These are phyloP conservation scores for Solanum dulcamara DNA, from an alignment of 257 asterid species.

Conservation along the genomic window DNA sequence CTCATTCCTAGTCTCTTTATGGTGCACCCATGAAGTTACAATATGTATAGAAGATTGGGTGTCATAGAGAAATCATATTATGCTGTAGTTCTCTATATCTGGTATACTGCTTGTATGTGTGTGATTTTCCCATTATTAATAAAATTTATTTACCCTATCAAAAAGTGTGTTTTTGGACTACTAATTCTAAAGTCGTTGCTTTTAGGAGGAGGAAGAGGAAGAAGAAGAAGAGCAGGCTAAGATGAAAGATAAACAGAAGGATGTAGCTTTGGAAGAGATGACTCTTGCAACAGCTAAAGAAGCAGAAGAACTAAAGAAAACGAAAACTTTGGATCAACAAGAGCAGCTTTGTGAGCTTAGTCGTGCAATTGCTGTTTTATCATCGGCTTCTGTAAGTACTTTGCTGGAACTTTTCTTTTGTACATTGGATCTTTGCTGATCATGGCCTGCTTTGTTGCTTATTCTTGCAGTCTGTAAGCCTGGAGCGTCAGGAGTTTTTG, in stretches of 20 bases:
- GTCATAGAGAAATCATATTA: background rate
- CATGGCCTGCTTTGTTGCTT: slow-evolving; percentile 12
- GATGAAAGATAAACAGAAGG: slow-evolving; percentile 66
- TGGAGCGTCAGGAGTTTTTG: slow-evolving; percentile 96
- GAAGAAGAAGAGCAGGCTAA: slow-evolving; percentile 77
- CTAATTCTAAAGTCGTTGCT: slow-evolving; percentile 16
- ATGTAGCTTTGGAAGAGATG: slow-evolving; percentile 95
- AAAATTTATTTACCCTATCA: background rate
- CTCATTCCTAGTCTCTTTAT: background rate
- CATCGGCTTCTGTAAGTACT: slow-evolving; percentile 81
- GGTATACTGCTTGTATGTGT: background rate
- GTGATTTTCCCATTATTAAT: background rate
- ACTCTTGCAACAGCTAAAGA: slow-evolving; percentile 58
- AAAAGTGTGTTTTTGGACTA: background rate
- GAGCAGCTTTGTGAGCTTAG: slow-evolving; percentile 89
- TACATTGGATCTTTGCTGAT: background rate
- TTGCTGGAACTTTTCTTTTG: background rate
- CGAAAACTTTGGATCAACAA: slow-evolving; percentile 59
- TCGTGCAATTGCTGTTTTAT: slow-evolving; percentile 87
- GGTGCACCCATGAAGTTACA: background rate
- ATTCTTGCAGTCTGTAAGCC: slow-evolving; percentile 80
- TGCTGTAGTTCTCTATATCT: background rate
- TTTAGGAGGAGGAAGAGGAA: slow-evolving; percentile 87
- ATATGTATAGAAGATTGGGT: background rate
- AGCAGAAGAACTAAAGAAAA: slow-evolving; percentile 39